These are phyloP conservation scores for Pyronema omphalodes DNA, from an alignment of 495 filamentous ascomycete genomes.

Conservation along the genomic window DNA sequence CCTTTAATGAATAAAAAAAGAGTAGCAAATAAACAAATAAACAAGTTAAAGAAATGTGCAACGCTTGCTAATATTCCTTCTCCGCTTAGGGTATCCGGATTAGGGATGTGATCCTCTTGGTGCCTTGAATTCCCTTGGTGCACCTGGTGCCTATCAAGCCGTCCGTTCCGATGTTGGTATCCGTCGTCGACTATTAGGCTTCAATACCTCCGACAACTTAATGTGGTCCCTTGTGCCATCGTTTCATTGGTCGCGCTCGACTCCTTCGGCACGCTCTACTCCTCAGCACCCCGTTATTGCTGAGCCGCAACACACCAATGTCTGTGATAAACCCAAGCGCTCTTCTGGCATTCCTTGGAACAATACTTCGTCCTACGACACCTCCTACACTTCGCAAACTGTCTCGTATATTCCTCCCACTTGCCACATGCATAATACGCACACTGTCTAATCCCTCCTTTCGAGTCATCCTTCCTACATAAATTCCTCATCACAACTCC, in stretches of 20 bases:
- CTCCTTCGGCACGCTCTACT: too few relatives aligned
- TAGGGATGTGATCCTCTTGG: too few relatives aligned
- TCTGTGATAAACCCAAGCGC: constrained; percentile 90
- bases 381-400: constrained; percentile 93
- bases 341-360: constrained; percentile 99
- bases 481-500: constrained; percentile 97
- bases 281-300: constrained; percentile 3
- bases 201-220: too few relatives aligned
- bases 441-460: constrained; percentile 87
- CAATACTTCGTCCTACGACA: constrained; percentile 97
- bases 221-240: too few relatives aligned
- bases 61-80: not conserved
- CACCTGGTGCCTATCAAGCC: too few relatives aligned
- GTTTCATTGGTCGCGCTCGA: too few relatives aligned
- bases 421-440: constrained; percentile 95
- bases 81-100: too few relatives aligned
- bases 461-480: constrained; percentile 88
- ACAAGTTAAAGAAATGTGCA: not conserved
- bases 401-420: constrained; percentile 88
- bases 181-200: too few relatives aligned
- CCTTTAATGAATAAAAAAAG: not conserved
- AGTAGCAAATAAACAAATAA: not conserved
- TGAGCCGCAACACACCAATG: constrained; percentile 84
- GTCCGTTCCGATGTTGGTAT: too few relatives aligned
- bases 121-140: too few relatives aligned